Conservation (phyloP, 495 filamentous ascomycete species). For the Trichoderma asperelloides region DNA sequence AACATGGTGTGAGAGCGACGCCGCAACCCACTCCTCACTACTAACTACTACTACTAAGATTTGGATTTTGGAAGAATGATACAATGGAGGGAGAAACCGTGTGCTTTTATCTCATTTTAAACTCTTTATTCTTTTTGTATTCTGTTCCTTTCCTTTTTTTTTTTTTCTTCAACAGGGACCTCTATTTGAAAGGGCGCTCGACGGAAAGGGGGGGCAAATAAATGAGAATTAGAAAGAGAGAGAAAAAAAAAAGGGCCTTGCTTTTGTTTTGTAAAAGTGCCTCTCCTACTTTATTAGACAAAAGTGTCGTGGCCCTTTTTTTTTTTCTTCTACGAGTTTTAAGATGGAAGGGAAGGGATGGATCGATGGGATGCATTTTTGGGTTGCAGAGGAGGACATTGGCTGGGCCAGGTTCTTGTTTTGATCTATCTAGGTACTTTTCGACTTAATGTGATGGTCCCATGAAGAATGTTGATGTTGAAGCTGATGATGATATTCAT, state of each 20-base stretch:
- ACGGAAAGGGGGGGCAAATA: neutral
- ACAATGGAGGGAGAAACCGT: neutral
- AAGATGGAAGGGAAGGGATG: no score
- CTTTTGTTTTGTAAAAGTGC: no score
- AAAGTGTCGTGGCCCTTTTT: neutral
- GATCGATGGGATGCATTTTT: neutral
- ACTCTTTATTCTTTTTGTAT: neutral
- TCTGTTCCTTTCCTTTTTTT: neutral
- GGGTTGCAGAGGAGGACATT: neutral
- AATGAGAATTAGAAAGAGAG: slow-evolving; percentile 1
- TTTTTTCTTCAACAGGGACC: neutral
- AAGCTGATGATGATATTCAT: no score
- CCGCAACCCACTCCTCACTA: no score
- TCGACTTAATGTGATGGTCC: neutral
- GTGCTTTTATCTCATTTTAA: neutral
- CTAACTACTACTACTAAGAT: neutral
- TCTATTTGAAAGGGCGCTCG: neutral
- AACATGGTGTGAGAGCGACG: no score
- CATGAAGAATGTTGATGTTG: neutral
- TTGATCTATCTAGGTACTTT: neutral
- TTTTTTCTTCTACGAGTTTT: no score
- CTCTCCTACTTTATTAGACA: neutral
- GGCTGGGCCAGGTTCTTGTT: neutral
- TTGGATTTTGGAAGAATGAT: neutral
- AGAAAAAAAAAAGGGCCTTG: neutral